Percentiles rank a stretch among this genome's conserved stretches.
Conservation (phyloP, 805 yeast species). For the Clavispora asparagi region DNA sequence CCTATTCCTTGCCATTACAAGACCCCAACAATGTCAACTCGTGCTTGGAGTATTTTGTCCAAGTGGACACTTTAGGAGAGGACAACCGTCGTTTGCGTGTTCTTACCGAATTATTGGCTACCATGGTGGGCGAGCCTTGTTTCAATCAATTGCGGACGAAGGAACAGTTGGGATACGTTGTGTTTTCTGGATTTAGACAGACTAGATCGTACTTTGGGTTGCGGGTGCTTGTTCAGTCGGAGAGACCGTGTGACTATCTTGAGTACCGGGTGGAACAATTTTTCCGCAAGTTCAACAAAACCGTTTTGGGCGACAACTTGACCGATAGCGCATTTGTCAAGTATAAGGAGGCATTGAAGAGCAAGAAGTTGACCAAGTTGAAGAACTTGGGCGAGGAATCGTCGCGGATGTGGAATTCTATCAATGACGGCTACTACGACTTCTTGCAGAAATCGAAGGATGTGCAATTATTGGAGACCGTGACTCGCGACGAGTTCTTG, state of each 20-base stretch:
- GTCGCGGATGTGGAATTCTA: slow-evolving; percentile 56
- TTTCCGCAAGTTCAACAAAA: slow-evolving; percentile 40
- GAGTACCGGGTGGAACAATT: slow-evolving; percentile 73
- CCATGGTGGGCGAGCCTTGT: slow-evolving; percentile 78
- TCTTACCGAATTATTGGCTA: slow-evolving; percentile 60
- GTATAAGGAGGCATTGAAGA: slow-evolving; percentile 64
- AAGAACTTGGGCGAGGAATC: slow-evolving; percentile 80
- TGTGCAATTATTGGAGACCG: slow-evolving; percentile 47
- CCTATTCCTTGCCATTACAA: slow-evolving; percentile 46
- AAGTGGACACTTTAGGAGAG: slow-evolving; percentile 42
- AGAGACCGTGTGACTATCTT: slow-evolving; percentile 66
- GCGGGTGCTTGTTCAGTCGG: slow-evolving; percentile 79
- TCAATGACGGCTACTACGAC: slow-evolving; percentile 75
- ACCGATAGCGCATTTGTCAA: slow-evolving; percentile 60
- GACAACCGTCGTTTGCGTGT: slow-evolving; percentile 33
- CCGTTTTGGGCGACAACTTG: slow-evolving; percentile 41
- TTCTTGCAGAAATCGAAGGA: slow-evolving; percentile 55
- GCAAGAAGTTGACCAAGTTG: slow-evolving; percentile 61
- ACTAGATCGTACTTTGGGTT: slow-evolving; percentile 71
- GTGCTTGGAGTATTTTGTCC: slow-evolving; percentile 73
- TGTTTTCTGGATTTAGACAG: slow-evolving; percentile 66
- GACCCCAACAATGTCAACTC: slow-evolving; percentile 77
- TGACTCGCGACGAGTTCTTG: slow-evolving; percentile 55
- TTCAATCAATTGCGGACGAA: slow-evolving; percentile 86
- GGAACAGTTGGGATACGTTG: slow-evolving; percentile 94